These are phyloP conservation scores for Lactarius pseudohatsudake DNA, from an alignment of 768 basidiomycete genomes.

Conservation along the genomic window DNA sequence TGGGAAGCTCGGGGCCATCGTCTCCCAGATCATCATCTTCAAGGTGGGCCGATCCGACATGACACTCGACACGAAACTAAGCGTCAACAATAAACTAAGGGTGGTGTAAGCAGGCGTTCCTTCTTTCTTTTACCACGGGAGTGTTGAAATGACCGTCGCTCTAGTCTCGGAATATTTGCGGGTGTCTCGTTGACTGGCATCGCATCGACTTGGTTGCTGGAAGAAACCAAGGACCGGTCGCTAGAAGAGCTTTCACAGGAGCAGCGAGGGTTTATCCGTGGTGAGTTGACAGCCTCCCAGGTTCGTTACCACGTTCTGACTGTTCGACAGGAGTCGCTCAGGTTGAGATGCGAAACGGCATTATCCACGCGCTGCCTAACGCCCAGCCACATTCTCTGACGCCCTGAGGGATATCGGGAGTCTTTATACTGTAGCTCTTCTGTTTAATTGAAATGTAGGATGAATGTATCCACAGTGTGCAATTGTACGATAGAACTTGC, in stretches of 20 bases:
- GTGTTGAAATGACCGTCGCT: background rate
- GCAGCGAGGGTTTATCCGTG: conserved; percentile 33
- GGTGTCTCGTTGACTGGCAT: conserved; percentile 45
- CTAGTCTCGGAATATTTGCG: conserved; percentile 45
- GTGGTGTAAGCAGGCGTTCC: conserved; percentile 35
- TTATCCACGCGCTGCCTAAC: background rate
- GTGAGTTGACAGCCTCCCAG: background rate
- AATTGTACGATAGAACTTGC: background rate
- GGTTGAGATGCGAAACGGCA: conserved; percentile 4
- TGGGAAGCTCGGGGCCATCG: conserved; percentile 47
- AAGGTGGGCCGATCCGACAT: conserved; percentile 16
- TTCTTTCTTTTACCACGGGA: background rate
- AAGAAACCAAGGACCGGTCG: conserved; percentile 41
- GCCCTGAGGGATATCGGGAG: background rate
- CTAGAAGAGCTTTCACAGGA: conserved; percentile 39
- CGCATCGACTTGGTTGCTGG: conserved; percentile 43
- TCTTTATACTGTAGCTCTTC: background rate
- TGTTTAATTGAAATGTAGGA: background rate
- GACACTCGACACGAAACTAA: conserved; percentile 1
- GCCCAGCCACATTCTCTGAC: too few relatives aligned
- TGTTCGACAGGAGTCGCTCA: background rate
- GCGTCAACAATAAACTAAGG: conserved; percentile 25
- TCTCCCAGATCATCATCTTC: conserved; percentile 42
- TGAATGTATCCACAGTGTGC: background rate
- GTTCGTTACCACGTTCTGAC: background rate